These are phyloP conservation scores for Trifolium repens DNA, from an alignment of 306 rosid genomes.

Conservation along the genomic window DNA sequence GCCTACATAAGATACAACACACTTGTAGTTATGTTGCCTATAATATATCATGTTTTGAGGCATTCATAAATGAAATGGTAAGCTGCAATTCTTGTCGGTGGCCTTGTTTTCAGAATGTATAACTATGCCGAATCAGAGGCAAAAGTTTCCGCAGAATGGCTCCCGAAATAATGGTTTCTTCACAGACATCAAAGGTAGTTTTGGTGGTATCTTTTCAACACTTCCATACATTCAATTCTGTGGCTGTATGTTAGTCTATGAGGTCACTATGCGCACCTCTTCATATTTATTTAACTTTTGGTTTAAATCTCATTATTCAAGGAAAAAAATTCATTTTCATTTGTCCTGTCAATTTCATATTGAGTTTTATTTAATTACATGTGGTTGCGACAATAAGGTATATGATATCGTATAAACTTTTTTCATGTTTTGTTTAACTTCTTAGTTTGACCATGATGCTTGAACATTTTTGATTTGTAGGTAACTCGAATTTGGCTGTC, in stretches of 20 bases:
- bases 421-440: conserved; percentile 11
- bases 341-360: conserved; percentile 5
- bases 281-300: conserved; percentile 3
- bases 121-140: conserved; percentile 29
- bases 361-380: not conserved
- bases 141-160: conserved; percentile 23
- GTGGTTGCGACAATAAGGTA: not conserved
- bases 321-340: conserved; percentile 9
- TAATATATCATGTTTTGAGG: conserved; percentile 34
- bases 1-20: conserved; percentile 9
- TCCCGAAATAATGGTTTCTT: conserved; percentile 34
- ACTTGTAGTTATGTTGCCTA: conserved; percentile 25
- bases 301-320: conserved; percentile 15
- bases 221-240: not conserved
- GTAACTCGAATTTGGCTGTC: conserved; percentile 37
- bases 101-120: conserved; percentile 38
- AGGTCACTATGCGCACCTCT: not conserved
- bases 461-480: conserved; percentile 44
- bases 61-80: conserved; percentile 41
- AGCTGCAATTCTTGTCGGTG: conserved; percentile 42
- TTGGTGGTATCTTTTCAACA: conserved; percentile 32
- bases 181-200: conserved; percentile 33
- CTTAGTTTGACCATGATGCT: conserved; percentile 27
- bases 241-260: not conserved
- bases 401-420: not conserved